Percentiles rank a stretch among this genome's conserved stretches.
phyloP scores from a whole-genome alignment of 2,329 filamentous ascomycete genomes.

The Microcyclospora tardicrescens region DNA sequence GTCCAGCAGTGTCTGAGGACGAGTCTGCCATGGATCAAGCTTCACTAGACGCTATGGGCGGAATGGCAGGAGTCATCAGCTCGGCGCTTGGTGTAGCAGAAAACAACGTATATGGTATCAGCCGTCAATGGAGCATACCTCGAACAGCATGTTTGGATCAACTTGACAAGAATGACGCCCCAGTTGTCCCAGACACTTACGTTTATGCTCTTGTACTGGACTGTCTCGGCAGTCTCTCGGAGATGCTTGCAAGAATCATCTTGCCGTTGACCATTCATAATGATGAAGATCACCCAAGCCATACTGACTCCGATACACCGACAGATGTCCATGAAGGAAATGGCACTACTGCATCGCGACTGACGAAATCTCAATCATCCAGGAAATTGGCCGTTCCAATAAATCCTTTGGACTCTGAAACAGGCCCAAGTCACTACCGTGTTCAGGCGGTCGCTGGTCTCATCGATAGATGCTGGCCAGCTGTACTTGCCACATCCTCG shows the following conservation, averaged over 20 bases:
- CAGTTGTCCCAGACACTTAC: constrained; percentile 78
- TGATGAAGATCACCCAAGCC: background rate
- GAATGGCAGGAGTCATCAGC: constrained; percentile 76
- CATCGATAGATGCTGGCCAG: constrained; percentile 89
- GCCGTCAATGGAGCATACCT: constrained; percentile 79
- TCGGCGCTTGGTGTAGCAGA: constrained; percentile 55
- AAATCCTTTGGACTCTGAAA: constrained; percentile 66
- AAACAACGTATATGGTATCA: constrained; percentile 60
- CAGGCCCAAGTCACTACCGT: constrained; percentile 57
- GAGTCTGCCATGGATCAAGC: constrained; percentile 48
- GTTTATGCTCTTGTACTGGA: constrained; percentile 79
- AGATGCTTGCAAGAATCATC: constrained; percentile 85
- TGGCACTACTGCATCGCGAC: constrained; percentile 20
- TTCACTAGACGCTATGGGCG: constrained; percentile 69
- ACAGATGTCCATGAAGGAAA: constrained; percentile 21
- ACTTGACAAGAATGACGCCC: constrained; percentile 80
- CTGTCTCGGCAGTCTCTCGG: constrained; percentile 80
- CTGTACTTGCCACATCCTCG: constrained; percentile 84
- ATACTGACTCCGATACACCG: constrained; percentile 41
- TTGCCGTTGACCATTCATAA: constrained; percentile 74
- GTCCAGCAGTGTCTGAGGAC: constrained; percentile 27
- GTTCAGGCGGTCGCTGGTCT: constrained; percentile 69
- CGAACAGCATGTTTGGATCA: constrained; percentile 84
- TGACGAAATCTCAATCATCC: constrained; percentile 49
- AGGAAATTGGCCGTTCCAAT: constrained; percentile 66